Evolutionary conservation across 2,329 filamentous ascomycete genomes (phyloP).

Genomic region (Aspergillus hortae): DNA sequence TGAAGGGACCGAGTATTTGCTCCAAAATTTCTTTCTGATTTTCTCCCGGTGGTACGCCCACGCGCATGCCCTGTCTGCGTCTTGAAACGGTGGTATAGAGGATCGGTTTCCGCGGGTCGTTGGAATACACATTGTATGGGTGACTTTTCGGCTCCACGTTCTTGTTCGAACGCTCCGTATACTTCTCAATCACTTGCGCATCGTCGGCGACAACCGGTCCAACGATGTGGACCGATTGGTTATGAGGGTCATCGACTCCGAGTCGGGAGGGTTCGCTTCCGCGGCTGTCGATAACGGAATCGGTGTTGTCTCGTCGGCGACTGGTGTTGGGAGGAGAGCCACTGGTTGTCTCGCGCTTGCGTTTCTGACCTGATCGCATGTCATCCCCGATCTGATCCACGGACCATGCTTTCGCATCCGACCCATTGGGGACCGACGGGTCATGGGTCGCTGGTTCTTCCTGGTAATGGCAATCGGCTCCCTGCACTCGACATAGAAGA

Average conservation of each 20-base stretch:
- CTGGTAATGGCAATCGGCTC: constrained; percentile 56
- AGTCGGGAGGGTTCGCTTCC: constrained; percentile 30
- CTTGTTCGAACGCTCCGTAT: constrained; percentile 41
- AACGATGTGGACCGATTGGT: constrained; percentile 53
- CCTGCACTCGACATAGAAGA: constrained; percentile 56
- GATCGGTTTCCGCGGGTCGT: constrained; percentile 44
- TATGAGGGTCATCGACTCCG: constrained; percentile 34
- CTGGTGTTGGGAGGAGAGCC: constrained; percentile 20
- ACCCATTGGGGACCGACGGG: constrained; percentile 20
- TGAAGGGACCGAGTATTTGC: constrained; percentile 56
- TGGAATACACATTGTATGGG: constrained; percentile 51
- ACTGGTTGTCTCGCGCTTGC: constrained; percentile 33
- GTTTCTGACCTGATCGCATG: constrained; percentile 29
- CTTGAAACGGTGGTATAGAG: constrained; percentile 49
- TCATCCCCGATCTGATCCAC: constrained; percentile 22
- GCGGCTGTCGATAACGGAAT: constrained; percentile 24
- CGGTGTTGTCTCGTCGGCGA: constrained; percentile 14
- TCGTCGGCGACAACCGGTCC: constrained; percentile 59
- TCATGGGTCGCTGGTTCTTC: constrained; percentile 30
- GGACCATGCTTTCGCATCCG: constrained; percentile 28
- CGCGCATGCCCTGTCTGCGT: constrained; percentile 46
- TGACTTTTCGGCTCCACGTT: constrained; percentile 40
- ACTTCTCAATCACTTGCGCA: constrained; percentile 59
- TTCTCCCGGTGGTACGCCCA: constrained; percentile 40
- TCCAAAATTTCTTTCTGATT: constrained; percentile 56